A percentile compares a stretch with the other conserved stretches of the same genome.
phyloP scores from a whole-genome alignment of 2,329 filamentous ascomycete species.

The Albifimbria verrucaria region DNA sequence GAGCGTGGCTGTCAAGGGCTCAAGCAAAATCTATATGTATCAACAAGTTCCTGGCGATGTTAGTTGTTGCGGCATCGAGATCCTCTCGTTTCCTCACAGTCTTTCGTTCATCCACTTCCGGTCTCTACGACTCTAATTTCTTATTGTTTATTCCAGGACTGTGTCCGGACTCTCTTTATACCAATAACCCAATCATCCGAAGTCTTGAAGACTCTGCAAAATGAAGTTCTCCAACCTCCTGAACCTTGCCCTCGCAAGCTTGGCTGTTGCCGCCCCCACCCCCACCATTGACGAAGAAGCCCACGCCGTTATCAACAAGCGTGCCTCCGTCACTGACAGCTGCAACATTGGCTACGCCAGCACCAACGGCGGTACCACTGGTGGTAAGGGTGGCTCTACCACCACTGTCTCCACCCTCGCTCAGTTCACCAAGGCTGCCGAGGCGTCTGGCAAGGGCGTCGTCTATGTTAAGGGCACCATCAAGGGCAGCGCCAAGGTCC shows the following conservation, averaged over 20 bases:
- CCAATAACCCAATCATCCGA: neutral
- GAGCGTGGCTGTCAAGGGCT: neutral
- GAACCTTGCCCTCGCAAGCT: slow-evolving; percentile 22
- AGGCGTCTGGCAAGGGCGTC: slow-evolving; percentile 38
- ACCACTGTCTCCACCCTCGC: slow-evolving; percentile 41
- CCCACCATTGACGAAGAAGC: slow-evolving; percentile 23
- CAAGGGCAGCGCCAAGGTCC: slow-evolving; percentile 33
- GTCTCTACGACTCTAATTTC: neutral
- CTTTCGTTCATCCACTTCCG: too few relatives aligned
- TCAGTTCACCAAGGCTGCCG: slow-evolving; percentile 42
- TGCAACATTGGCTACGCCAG: slow-evolving; percentile 32
- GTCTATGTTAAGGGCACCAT: slow-evolving; percentile 40
- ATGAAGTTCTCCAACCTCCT: slow-evolving; percentile 31
- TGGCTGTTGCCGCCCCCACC: slow-evolving; percentile 26
- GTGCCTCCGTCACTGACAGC: slow-evolving; percentile 32
- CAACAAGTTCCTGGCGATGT: too few relatives aligned
- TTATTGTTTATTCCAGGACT: neutral
- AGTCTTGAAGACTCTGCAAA: slow-evolving; percentile 5
- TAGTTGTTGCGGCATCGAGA: too few relatives aligned
- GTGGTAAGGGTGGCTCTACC: slow-evolving; percentile 46
- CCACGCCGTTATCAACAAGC: slow-evolving; percentile 26
- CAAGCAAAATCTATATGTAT: too few relatives aligned
- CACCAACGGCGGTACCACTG: slow-evolving; percentile 41
- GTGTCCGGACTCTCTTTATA: neutral
- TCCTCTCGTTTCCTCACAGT: too few relatives aligned